Conservation (phyloP, 495 filamentous ascomycete genomes). For the Hypomontagnella submonticulosa region DNA sequence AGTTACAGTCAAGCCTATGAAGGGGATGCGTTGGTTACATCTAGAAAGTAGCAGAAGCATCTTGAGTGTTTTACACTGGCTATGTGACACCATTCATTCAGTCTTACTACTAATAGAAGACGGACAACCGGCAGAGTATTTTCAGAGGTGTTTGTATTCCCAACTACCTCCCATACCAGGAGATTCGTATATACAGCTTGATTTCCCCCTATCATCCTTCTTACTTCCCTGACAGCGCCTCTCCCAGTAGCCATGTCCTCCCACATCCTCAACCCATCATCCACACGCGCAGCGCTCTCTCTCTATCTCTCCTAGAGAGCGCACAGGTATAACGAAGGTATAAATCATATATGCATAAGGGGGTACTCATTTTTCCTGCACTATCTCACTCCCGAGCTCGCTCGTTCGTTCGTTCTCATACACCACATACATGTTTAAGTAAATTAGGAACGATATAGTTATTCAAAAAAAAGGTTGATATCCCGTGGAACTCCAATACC, state of each 20-base stretch:
- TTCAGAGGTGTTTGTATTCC: background rate
- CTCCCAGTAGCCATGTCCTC: background rate
- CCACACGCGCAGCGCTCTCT: too few relatives aligned
- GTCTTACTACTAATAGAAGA: too few relatives aligned
- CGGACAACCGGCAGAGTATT: background rate
- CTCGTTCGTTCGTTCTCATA: slow-evolving; percentile 1
- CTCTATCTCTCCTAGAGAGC: too few relatives aligned
- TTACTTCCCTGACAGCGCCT: background rate
- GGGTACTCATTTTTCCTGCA: slow-evolving; percentile 7
- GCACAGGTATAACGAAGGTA: slow-evolving; percentile 25
- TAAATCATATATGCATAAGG: slow-evolving; percentile 29
- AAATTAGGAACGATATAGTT: slow-evolving; percentile 31
- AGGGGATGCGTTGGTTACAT: too few relatives aligned
- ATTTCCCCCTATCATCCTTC: background rate
- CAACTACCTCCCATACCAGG: background rate
- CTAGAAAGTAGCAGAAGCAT: too few relatives aligned
- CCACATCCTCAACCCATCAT: too few relatives aligned
- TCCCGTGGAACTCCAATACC: slow-evolving; percentile 8
- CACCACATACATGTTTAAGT: background rate
- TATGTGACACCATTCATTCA: too few relatives aligned
- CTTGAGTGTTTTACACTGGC: too few relatives aligned
- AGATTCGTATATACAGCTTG: slow-evolving; percentile 11
- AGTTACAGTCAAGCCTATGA: too few relatives aligned
- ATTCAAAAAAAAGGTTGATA: background rate
- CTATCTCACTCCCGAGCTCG: slow-evolving; percentile 1